A percentile compares a stretch with the other conserved stretches of the same genome.
Conservation (phyloP, 2,329 filamentous ascomycete genomes). For the Venturia asperata region DNA sequence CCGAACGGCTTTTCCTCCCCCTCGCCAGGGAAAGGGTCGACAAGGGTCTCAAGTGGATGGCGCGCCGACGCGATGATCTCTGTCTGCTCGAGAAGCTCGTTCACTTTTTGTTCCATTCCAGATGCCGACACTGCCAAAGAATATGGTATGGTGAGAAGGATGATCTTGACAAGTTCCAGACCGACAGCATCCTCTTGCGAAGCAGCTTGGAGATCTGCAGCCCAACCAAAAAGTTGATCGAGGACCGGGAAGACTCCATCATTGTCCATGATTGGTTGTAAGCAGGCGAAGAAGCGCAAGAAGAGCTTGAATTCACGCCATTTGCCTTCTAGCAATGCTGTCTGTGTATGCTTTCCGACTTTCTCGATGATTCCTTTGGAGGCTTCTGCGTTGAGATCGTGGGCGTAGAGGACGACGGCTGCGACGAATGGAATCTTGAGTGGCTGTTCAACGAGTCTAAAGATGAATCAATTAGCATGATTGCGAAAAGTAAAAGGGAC, state of each 20-base stretch:
- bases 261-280: slow-evolving; percentile 72
- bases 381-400: slow-evolving; percentile 69
- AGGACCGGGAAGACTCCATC: slow-evolving; percentile 80
- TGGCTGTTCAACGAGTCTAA: slow-evolving; percentile 69
- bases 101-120: slow-evolving; percentile 65
- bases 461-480: slow-evolving; percentile 31
- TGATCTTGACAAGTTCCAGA: slow-evolving; percentile 90
- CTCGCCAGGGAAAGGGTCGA: slow-evolving; percentile 66
- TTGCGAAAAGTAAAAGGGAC: not conserved
- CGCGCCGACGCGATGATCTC: slow-evolving; percentile 88
- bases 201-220: slow-evolving; percentile 87
- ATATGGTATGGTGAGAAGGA: slow-evolving; percentile 90
- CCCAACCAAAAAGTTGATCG: slow-evolving; percentile 82
- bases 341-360: slow-evolving; percentile 55
- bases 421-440: slow-evolving; percentile 96
- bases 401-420: slow-evolving; percentile 71
- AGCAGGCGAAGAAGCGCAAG: slow-evolving; percentile 79
- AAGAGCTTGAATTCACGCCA: slow-evolving; percentile 91
- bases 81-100: slow-evolving; percentile 81
- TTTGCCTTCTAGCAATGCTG: slow-evolving; percentile 61
- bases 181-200: slow-evolving; percentile 76
- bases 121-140: slow-evolving; percentile 66
- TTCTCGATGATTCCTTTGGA: slow-evolving; percentile 62
- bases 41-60: slow-evolving; percentile 73
- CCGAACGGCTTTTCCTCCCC: slow-evolving; percentile 53